Percentiles rank a stretch among this genome's conserved stretches.
These are phyloP conservation scores for Talaromyces sp. DNA, from an alignment of 2,329 filamentous ascomycete species.

Conservation along the genomic window DNA sequence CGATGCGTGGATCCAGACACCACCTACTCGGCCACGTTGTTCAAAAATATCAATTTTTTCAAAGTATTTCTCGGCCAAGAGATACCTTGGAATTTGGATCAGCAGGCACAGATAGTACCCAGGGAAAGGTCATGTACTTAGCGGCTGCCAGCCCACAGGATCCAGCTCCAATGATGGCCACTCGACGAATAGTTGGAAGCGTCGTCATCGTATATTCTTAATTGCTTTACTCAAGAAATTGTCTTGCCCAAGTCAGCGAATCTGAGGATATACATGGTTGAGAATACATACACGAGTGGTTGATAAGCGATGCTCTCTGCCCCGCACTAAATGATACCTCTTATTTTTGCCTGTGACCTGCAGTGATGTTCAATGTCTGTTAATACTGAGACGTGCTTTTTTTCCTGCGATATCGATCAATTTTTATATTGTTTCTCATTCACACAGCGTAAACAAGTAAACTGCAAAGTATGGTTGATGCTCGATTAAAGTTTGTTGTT, in stretches of 20 bases:
- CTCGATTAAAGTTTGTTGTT: neutral
- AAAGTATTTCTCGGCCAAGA: constrained; percentile 67
- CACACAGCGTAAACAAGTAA: neutral
- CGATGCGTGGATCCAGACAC: constrained; percentile 77
- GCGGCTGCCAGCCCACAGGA: constrained; percentile 73
- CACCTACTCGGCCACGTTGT: constrained; percentile 70
- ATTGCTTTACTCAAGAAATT: neutral
- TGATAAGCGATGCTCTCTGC: neutral
- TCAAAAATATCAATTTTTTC: constrained; percentile 72
- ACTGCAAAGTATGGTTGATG: neutral
- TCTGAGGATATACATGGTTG: neutral
- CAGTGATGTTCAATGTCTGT: neutral
- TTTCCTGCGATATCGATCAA: neutral
- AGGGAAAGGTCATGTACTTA: constrained; percentile 46
- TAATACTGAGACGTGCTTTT: neutral
- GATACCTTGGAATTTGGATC: constrained; percentile 47
- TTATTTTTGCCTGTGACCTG: neutral
- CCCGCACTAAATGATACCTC: neutral
- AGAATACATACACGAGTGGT: neutral
- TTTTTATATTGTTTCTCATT: neutral
- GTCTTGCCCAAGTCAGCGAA: neutral
- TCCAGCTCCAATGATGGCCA: constrained; percentile 80
- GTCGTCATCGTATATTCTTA: neutral
- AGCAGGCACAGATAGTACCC: neutral
- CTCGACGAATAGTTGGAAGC: constrained; percentile 22